Conservation (phyloP, 495 filamentous ascomycete genomes). For the Aspergillus bridgeri region DNA sequence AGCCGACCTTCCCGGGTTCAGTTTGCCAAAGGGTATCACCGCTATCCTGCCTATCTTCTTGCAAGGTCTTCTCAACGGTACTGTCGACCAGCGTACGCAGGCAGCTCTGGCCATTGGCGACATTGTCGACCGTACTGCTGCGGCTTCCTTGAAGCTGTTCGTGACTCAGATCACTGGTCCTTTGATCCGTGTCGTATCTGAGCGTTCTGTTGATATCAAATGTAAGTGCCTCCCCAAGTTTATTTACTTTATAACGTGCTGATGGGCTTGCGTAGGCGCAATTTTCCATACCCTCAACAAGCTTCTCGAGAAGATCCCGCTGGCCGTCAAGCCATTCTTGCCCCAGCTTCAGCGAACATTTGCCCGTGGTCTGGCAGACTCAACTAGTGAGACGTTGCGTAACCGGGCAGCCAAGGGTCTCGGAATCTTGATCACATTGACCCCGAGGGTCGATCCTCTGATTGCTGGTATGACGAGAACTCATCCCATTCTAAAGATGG, state of each 20-base stretch:
- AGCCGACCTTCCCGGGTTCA: constrained; percentile 80
- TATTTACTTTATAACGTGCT: not conserved
- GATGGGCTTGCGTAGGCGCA: constrained; percentile 51
- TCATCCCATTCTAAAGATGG: not conserved
- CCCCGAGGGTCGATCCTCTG: constrained; percentile 90
- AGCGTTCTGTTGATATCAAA: constrained; percentile 92
- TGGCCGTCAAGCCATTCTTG: constrained; percentile 92
- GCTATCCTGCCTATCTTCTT: constrained; percentile 95
- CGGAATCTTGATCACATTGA: constrained; percentile 93
- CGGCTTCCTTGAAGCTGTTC: constrained; percentile 81
- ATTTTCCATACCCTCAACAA: constrained; percentile 94
- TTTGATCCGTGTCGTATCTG: constrained; percentile 93
- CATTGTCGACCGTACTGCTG: constrained; percentile 84
- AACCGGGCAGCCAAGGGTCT: constrained; percentile 91
- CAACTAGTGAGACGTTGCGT: constrained; percentile 83
- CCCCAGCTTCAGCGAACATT: constrained; percentile 96
- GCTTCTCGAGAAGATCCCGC: constrained; percentile 92
- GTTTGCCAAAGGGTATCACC: constrained; percentile 94
- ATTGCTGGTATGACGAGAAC: constrained; percentile 48
- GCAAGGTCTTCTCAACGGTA: constrained; percentile 95
- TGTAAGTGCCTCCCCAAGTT: constrained; percentile 29
- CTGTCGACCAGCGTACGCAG: constrained; percentile 83
- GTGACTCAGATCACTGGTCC: constrained; percentile 98
- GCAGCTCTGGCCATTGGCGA: constrained; percentile 92
- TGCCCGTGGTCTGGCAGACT: constrained; percentile 89